phyloP scores from a whole-genome alignment of 805 yeast genomes.

The Saccharomycopsis sp. region DNA sequence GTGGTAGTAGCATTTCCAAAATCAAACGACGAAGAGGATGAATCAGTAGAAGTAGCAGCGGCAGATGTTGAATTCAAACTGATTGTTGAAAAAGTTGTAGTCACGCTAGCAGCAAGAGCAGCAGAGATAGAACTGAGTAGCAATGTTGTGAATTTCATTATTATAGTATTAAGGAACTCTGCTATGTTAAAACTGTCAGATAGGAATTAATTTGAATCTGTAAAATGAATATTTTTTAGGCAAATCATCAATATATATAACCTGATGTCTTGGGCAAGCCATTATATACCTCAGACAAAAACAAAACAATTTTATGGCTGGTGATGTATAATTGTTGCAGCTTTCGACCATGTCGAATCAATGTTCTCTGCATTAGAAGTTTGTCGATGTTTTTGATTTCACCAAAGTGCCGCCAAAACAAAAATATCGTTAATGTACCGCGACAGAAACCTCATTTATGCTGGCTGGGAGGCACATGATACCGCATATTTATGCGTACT shows the following conservation, averaged over 20 bases:
- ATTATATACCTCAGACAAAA: too few relatives aligned
- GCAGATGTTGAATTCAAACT: neutral
- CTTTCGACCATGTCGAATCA: too few relatives aligned
- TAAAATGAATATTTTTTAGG: too few relatives aligned
- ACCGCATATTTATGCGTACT: neutral
- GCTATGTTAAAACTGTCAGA: too few relatives aligned
- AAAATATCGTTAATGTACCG: neutral
- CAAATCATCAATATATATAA: neutral
- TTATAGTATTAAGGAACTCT: neutral
- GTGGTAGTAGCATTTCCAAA: constrained; percentile 26
- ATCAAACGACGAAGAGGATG: constrained; percentile 13
- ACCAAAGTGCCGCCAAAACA: neutral
- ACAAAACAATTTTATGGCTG: too few relatives aligned
- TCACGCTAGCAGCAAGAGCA: neutral
- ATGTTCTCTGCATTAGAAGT: too few relatives aligned
- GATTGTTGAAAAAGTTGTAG: neutral
- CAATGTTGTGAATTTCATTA: neutral
- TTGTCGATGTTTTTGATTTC: constrained; percentile 2
- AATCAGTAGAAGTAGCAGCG: constrained; percentile 15
- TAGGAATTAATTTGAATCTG: too few relatives aligned
- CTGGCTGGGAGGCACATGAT: neutral
- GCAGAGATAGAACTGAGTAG: constrained; percentile 1
- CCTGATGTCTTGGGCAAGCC: neutral
- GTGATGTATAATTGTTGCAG: too few relatives aligned
- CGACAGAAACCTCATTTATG: neutral